Base-by-base conservation (phyloP, 441 rosid genomes). In the Cnidoscolus chayamansa region DNA sequence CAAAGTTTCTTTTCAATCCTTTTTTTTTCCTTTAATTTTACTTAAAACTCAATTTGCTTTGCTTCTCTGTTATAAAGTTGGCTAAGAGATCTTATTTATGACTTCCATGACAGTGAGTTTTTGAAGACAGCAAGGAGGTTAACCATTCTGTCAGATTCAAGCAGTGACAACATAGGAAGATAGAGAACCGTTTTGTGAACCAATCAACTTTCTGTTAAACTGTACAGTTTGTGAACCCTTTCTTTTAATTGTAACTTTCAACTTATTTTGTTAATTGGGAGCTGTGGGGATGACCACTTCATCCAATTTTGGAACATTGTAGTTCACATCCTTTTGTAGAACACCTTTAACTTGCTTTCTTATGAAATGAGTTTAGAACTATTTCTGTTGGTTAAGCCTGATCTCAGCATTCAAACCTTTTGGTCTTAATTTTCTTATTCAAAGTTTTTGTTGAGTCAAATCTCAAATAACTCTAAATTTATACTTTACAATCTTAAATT, bases 51-150 rank as follows among this genome's bases (percentile, higher is more conserved):
- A 48, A 25, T 54, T 55, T 67, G 40, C 10, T 4, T 54, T 9
- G 55, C 57, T 10, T 7, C 2, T 63, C 0, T 11, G 7, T 53
- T 31, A 7, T 9, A 47, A 45, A 17, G 58, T 59, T 56, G 50
- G 1, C 43, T 47, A 2, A 71, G 40, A 32, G 31, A 12, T 63
- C 25, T 30, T 43, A 10, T 55, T 47, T 54, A 10, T 48, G 32
- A 11, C 63, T 37, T 32, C 7, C 70, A 5, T 54, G 73, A 83
- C 92, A 94, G 97, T 59, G 97, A 89, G 68, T 94, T 94, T 73
- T 73, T 81, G 79, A 94, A 85, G 80, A 82, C 92, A 3, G 93
- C 95, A 35, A 85, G 90, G 81, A 90, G 93, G 86, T 76, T 92
- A 71, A 94, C 87, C 7, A 88, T 92, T 75, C 83, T 84, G 49